Conservation (phyloP, 768 basidiomycete genomes). For the Stropharia rugosoannulata region DNA sequence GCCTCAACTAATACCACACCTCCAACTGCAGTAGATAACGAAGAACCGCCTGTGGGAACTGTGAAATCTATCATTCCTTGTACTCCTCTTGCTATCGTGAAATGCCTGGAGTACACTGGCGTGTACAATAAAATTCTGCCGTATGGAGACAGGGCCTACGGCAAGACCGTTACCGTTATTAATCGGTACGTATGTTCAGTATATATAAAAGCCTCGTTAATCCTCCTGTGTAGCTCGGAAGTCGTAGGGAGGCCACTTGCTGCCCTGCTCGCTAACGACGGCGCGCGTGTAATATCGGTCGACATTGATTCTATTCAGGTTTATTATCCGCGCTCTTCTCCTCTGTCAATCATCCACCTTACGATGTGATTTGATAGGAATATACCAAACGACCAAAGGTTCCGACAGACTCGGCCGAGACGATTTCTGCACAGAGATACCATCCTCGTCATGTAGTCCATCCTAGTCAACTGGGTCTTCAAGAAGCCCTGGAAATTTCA, state of each 20-base stretch:
- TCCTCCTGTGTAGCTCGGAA: slow-evolving; percentile 62
- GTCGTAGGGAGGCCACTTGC: slow-evolving; percentile 98
- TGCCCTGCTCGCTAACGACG: slow-evolving; percentile 93
- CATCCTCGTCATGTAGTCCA: slow-evolving; percentile 85
- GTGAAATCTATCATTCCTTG: slow-evolving; percentile 98
- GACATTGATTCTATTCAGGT: slow-evolving; percentile 95
- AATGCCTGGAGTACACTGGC: slow-evolving; percentile 85
- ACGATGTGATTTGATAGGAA: slow-evolving; percentile 44
- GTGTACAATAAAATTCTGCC: slow-evolving; percentile 92
- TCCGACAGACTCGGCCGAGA: slow-evolving; percentile 28
- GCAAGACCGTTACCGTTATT: slow-evolving; percentile 90
- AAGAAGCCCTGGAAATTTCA: slow-evolving; percentile 79
- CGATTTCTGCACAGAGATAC: slow-evolving; percentile 50
- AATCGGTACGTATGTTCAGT: slow-evolving; percentile 60
- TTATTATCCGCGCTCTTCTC: neutral
- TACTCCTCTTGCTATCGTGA: slow-evolving; percentile 95
- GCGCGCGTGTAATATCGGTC: slow-evolving; percentile 91
- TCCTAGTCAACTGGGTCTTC: slow-evolving; percentile 63
- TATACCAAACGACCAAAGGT: slow-evolving; percentile 86
- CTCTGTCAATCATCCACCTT: neutral
- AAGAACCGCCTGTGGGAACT: slow-evolving; percentile 75
- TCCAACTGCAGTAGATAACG: slow-evolving; percentile 34
- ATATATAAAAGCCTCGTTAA: neutral
- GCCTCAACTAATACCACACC: slow-evolving; percentile 43
- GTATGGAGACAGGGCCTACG: slow-evolving; percentile 94